A percentile compares a stretch with the other conserved stretches of the same genome.
Evolutionary conservation across 2,329 filamentous ascomycete genomes (phyloP).

Genomic region (Pseudogymnoascus sp.): DNA sequence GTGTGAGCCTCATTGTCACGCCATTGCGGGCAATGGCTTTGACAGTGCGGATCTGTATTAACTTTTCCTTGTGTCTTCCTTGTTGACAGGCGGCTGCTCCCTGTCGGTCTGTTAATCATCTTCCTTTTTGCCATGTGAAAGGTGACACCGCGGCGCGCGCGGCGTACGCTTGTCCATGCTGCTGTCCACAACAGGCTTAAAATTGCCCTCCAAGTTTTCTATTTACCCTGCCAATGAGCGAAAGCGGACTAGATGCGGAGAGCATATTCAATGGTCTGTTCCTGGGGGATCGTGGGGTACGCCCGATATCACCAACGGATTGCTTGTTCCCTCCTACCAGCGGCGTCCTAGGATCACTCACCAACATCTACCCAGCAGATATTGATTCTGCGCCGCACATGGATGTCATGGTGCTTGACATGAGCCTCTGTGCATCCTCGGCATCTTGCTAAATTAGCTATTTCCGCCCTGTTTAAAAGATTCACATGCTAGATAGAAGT

Average conservation of each 20-base stretch:
- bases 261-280: conserved; percentile 5
- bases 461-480: not conserved
- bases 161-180: conserved; percentile 1
- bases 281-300: not conserved
- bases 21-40: conserved; percentile 3
- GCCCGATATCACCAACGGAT: not conserved
- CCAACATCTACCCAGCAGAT: not conserved
- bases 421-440: not conserved
- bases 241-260: conserved; percentile 5
- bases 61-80: conserved; percentile 1
- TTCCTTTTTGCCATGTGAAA: conserved; percentile 6
- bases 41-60: conserved; percentile 1
- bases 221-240: not conserved
- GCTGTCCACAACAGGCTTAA: not conserved
- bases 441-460: conserved; percentile 3
- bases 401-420: not conserved
- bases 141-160: not conserved
- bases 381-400: not conserved
- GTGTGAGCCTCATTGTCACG: conserved; percentile 3
- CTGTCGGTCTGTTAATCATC: not conserved
- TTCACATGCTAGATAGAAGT: not conserved
- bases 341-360: not conserved
- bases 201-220: not conserved
- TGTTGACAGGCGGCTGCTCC: conserved; percentile 1
- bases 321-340: not conserved